Conservation (phyloP, 2,329 filamentous ascomycete species). For the Ophiobolus disseminans region DNA sequence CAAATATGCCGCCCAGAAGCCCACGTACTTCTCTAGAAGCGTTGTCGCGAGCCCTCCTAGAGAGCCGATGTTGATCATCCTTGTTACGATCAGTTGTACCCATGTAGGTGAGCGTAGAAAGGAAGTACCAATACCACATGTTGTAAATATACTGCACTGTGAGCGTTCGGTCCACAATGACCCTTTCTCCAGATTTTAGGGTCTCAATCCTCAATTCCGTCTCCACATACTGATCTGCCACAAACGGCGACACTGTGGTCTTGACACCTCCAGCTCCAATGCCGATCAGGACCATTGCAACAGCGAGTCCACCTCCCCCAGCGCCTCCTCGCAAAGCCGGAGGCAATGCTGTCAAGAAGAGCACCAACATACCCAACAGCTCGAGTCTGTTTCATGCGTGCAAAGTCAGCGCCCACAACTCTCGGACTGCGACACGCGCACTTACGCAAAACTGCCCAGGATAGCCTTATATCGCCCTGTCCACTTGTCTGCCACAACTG, state of each 20-base stretch:
- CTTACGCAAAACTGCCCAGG: constrained; percentile 26
- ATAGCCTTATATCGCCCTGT: constrained; percentile 47
- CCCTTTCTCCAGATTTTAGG: constrained; percentile 26
- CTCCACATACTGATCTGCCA: constrained; percentile 6
- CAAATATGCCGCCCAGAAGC: constrained; percentile 72
- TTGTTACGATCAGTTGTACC: constrained; percentile 44
- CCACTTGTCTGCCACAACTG: constrained; percentile 42
- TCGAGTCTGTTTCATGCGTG: not conserved
- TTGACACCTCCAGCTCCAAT: constrained; percentile 41
- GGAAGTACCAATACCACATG: constrained; percentile 40
- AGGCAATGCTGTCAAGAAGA: constrained; percentile 11
- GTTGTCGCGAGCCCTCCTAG: constrained; percentile 68
- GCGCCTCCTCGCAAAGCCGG: constrained; percentile 3
- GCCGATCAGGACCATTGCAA: constrained; percentile 42
- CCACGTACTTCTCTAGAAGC: constrained; percentile 70
- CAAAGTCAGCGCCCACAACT: not conserved
- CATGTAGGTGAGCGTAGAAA: not conserved
- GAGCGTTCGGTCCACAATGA: constrained; percentile 28
- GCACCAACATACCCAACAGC: not conserved
- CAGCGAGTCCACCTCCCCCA: constrained; percentile 25
- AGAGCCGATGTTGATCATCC: constrained; percentile 70
- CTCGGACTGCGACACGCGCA: not conserved
- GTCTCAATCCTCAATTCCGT: constrained; percentile 15
- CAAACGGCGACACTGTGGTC: constrained; percentile 35
- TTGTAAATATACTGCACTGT: constrained; percentile 44